These are phyloP conservation scores for Leishmania mexicana DNA, from an alignment of 208 protist genomes.

Conservation along the genomic window DNA sequence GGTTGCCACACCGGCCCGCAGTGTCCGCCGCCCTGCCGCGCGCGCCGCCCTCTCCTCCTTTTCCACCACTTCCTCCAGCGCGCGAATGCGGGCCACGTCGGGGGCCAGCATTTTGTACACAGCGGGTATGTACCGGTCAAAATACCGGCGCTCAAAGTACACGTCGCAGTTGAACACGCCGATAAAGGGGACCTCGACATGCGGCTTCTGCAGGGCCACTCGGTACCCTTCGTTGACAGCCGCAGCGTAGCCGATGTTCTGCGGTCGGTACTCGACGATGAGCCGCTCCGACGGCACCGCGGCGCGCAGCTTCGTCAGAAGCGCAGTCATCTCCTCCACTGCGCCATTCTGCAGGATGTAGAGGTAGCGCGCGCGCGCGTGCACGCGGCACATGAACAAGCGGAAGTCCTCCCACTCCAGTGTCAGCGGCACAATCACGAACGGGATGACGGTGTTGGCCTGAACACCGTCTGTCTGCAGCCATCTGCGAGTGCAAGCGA, in stretches of 20 bases:
- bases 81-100: slow-evolving; percentile 17
- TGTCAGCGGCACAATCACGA: slow-evolving; percentile 13
- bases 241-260: slow-evolving; percentile 25
- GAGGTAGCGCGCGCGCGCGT: slow-evolving; percentile 15
- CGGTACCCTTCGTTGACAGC: slow-evolving; percentile 26
- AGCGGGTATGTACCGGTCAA: slow-evolving; percentile 16
- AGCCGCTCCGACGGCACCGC: slow-evolving; percentile 11
- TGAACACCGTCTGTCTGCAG: slow-evolving; percentile 16
- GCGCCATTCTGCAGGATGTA: slow-evolving; percentile 27
- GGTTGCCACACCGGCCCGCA: slow-evolving; percentile 2
- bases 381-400: slow-evolving; percentile 26
- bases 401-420: slow-evolving; percentile 19
- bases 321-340: slow-evolving; percentile 10
- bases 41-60: slow-evolving; percentile 12
- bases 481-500: slow-evolving; percentile 16
- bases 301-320: slow-evolving; percentile 6
- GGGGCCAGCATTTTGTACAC: slow-evolving; percentile 4
- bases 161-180: slow-evolving; percentile 30
- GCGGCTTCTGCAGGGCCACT: slow-evolving; percentile 18
- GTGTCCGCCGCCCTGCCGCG: neutral
- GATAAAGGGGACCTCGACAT: slow-evolving; percentile 21
- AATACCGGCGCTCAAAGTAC: slow-evolving; percentile 16
- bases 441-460: slow-evolving; percentile 14
- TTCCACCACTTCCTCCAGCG: slow-evolving; percentile 16
- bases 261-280: slow-evolving; percentile 4